Base-by-base conservation (phyloP, 2,329 filamentous ascomycete genomes). In the Macrophomina pseudophaseolina region DNA sequence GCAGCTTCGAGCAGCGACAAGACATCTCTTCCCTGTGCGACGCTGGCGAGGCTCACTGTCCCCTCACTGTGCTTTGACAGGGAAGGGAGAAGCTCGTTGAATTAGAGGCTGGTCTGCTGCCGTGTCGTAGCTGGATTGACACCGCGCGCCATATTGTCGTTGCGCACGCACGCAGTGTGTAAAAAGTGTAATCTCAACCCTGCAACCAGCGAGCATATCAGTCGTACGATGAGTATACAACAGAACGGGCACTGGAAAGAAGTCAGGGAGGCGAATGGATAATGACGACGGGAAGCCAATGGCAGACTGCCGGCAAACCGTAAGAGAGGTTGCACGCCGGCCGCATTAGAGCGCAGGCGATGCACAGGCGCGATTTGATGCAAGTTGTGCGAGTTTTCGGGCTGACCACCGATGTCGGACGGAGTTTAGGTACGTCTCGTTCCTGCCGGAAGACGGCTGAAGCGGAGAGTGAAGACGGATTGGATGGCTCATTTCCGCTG, bases 61-160 rank as follows among this genome's bases (percentile, higher is more conserved):
- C 11, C 35, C 35, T 12, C 40, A 38, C 42, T 5, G 18, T 38
- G 58, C 42, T 44, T 32, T 62, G 58, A 62, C 58, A 49, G 58
- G 30, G 12, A 2, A 23, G 23, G 23, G 23, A 48, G 49, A 62
- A 44, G 58, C 42, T 16, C 33, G 44, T 62, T 44, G 42, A 42
- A 62, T 49, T 62, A 44, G 42, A 62, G 48, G 14, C 16, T 44
- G 7, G 42, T 40, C 16, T 60, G 56, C 40, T 32, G 56, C 56
- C 18, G 28, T 60, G 23, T 60, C 42, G 23, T n/a, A n/a, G 42
- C 42, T 33, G 56, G 42, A 28, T 48, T 60, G 40, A 48, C 56
- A 60, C 56, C 28, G 18, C 40, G 28, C 56, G 56, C 58, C 58
- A 62, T 44, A 44, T 62, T 62, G 58, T 62, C 44, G 49, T 48